Evolutionary conservation across 345 rosid species (phyloP).

Genomic region (Stellera chamaejasme): DNA sequence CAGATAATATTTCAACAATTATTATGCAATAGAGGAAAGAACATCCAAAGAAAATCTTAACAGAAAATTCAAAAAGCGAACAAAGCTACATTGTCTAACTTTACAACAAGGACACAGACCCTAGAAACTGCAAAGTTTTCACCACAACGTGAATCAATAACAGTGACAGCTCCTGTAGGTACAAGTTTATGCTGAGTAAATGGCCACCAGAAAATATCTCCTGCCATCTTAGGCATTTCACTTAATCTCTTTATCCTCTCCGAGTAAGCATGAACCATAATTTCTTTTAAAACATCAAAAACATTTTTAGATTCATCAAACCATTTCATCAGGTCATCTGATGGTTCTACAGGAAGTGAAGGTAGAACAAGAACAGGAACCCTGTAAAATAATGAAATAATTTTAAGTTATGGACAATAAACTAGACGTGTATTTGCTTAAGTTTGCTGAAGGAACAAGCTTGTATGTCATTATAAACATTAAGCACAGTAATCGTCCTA

Average conservation of each 20-base stretch:
- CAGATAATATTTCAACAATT: too few species aligned
- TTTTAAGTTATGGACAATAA: neutral
- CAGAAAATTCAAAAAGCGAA: neutral
- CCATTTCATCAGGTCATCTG: slow-evolving; percentile 83
- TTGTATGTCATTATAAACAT: too few species aligned
- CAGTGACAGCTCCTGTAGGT: slow-evolving; percentile 52
- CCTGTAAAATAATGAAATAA: slow-evolving; percentile 30
- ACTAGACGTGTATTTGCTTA: slow-evolving; percentile 3
- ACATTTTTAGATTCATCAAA: slow-evolving; percentile 47
- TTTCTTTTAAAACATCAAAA: slow-evolving; percentile 51
- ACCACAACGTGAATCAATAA: slow-evolving; percentile 90
- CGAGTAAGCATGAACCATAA: slow-evolving; percentile 47
- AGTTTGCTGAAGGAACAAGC: neutral
- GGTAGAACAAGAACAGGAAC: slow-evolving; percentile 89
- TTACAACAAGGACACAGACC: slow-evolving; percentile 30
- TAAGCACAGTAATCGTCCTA: neutral
- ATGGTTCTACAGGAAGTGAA: slow-evolving; percentile 60
- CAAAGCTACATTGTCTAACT: neutral
- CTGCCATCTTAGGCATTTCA: slow-evolving; percentile 66
- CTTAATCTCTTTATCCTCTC: slow-evolving; percentile 53
- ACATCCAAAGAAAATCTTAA: neutral
- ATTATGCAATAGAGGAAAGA: slow-evolving; percentile 2
- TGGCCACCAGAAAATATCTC: slow-evolving; percentile 91
- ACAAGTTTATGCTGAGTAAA: slow-evolving; percentile 91
- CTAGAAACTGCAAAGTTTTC: slow-evolving; percentile 81